phyloP scores from a whole-genome alignment of 148 eudicot species.

The Chenopodium berlandieri region DNA sequence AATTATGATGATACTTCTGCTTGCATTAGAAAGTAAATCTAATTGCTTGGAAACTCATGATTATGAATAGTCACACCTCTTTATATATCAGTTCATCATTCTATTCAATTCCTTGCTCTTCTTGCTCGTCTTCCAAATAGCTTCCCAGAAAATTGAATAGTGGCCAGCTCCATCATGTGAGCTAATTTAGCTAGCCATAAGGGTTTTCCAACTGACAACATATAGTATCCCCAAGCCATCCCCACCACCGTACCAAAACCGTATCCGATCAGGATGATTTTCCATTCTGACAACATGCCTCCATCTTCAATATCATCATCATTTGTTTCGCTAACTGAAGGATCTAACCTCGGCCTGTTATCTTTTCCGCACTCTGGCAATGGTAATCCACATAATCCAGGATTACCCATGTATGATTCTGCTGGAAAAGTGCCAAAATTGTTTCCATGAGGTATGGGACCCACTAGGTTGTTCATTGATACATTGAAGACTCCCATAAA shows the following conservation, averaged over 20 bases:
- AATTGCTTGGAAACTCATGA: neutral
- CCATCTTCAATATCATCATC: neutral
- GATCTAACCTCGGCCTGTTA: neutral
- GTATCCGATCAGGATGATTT: conserved; percentile 17
- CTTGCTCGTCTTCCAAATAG: neutral
- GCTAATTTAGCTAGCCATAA: neutral
- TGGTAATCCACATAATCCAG: conserved; percentile 32
- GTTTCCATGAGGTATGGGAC: conserved; percentile 21
- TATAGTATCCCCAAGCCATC: conserved; percentile 16
- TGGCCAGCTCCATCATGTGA: neutral
- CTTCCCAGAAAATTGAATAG: neutral
- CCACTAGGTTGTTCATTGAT: conserved; percentile 22
- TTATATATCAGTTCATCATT: neutral
- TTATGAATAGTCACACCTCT: neutral
- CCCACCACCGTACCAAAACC: conserved; percentile 21
- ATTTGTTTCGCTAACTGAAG: neutral
- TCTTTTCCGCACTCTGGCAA: conserved; percentile 20
- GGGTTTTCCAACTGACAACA: conserved; percentile 17
- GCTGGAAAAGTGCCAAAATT: conserved; percentile 25
- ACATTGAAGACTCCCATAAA: conserved; percentile 25
- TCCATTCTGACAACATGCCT: conserved; percentile 15
- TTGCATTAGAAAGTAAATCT: neutral
- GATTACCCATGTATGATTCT: conserved; percentile 25
- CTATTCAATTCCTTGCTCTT: neutral
- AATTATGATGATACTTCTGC: neutral